Base-by-base conservation (phyloP, 352 stramenopile species). In the Phytophthora melonis region DNA sequence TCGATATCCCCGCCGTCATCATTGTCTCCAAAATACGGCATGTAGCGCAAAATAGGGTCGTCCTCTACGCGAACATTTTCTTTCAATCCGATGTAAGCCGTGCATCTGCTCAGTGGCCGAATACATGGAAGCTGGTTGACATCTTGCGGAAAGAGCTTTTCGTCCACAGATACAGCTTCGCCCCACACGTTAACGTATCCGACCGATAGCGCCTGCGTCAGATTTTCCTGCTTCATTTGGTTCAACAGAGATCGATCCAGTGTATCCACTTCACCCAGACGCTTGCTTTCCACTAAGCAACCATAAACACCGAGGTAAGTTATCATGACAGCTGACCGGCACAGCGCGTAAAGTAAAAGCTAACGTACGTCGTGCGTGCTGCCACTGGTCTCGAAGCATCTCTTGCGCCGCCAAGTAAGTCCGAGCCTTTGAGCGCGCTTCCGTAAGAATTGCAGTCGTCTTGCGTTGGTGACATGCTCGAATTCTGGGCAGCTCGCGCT, bases 1-100 rank as follows among this genome's bases (percentile, higher is more conserved):
- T 94, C 87, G 34, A 95, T 95, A 53, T 85, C 84, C 57, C 83
- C 89, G 19, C 90, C 90, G 30, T 85, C 81, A 52, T 98, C 93
- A 56, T 98, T 83, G 72, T 98, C 95, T 19, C 92, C 93, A 75
- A 98, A 98, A 75, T 98, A 98, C 8, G 93, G 95, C 23, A 97
- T 82, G 67, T 96, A 93, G 1, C 89, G 84, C 55, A 98, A 69
- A 61, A 95, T 91, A n/a, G 86, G 80, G 65, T 98, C 90, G 67
- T 98, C 94, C 57, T 97, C 90, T 7, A 93, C 84, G 9, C 80
- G 82, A 67, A 93, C 80, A 67, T 92, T 96, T 7, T 74, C 69
- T 56, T 88, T 93, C 34, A 97, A 56, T 10, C 86, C 87, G 1
- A 90, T 78, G 43, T 81, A 93, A 7, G 87, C 77, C 10, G 88